Conservation (phyloP, 495 filamentous ascomycete species). For the Aspergillus asperescens region DNA sequence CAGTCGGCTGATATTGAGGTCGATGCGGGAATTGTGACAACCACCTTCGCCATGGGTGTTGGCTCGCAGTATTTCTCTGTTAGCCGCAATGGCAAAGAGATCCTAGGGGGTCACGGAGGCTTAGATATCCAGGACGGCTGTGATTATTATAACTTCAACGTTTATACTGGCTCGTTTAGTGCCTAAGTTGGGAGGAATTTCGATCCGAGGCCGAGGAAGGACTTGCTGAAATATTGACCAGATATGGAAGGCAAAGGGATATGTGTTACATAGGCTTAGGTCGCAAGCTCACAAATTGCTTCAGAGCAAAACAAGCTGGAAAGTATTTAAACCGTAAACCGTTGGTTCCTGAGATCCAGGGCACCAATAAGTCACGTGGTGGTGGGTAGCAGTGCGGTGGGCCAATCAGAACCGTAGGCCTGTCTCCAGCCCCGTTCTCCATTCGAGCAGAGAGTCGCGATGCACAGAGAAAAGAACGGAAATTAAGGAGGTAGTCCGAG, state of each 20-base stretch:
- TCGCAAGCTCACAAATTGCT: no score
- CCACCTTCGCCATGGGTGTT: constrained; percentile 45
- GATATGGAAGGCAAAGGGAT: no score
- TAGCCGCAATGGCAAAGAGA: constrained; percentile 32
- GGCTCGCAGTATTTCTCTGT: constrained; percentile 49
- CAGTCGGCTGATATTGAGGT: constrained; percentile 28
- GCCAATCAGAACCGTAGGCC: neutral
- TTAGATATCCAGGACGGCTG: constrained; percentile 43
- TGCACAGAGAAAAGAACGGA: neutral
- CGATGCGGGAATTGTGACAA: constrained; percentile 45
- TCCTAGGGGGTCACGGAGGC: constrained; percentile 45
- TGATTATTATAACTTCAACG: constrained; percentile 57
- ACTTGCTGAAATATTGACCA: no score
- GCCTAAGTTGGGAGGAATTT: neutral
- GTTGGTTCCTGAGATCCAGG: constrained; percentile 8
- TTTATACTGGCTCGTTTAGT: constrained; percentile 34
- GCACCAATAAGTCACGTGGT: neutral
- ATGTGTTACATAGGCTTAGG: neutral
- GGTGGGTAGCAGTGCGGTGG: neutral
- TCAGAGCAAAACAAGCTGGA: neutral
- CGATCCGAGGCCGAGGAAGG: neutral
- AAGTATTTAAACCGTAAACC: no score
- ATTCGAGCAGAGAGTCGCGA: no score
- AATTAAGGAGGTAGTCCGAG: neutral
- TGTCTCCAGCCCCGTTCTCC: no score